Evolutionary conservation across 1,139 yeast species (phyloP), one percentile per base, ranked within the genome.

Genomic region (Yamadazyma triangularis): DNA sequence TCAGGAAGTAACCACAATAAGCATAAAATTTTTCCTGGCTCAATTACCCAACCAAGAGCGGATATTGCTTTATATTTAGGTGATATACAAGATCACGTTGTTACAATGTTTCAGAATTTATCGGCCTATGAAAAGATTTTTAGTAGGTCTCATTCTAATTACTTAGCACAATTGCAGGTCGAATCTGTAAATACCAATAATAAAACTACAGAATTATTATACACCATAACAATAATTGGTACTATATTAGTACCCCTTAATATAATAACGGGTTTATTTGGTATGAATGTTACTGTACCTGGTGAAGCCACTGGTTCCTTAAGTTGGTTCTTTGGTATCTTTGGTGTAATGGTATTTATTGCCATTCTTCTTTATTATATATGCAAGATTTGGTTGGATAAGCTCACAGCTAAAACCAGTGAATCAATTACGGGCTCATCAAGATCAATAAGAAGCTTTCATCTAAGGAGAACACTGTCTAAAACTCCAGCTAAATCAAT

Each of bases 21-120:
- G 31, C 37, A 38, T 29, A 47, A 44, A 24, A 35, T 34, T 18
- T 28, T 30, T 9, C n/a, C n/a, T n/a, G 44, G 44, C 7, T 41
- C 44, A 24, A 48, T 48, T 16, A 77, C 81, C 0, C 85, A 79
- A 50, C 91, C 91, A 35, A 69, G 91, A 49, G 88, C 82, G 11
- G 91, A 83, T 48, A 83, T 83, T 51, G 91, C 91, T 0, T 68
- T 91, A 41, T 91, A 89, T 55, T 62, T 91, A 40, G 96, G 97
- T 38, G 98, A 91, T 77, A 89, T 89, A 50, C 97, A 89, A 62
- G 97, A 89, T 70, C 98, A 89, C 72, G 85, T 89, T 48, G 79
- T 89, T 39, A 89, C 97, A 12, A 89, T 89, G 97, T 84, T 80
- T 56, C 96, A 88, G 57, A 88, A 87, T 48, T 72, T 89, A 51